Base-by-base conservation (phyloP, 2,329 filamentous ascomycete species). In the Penicillium sp. region DNA sequence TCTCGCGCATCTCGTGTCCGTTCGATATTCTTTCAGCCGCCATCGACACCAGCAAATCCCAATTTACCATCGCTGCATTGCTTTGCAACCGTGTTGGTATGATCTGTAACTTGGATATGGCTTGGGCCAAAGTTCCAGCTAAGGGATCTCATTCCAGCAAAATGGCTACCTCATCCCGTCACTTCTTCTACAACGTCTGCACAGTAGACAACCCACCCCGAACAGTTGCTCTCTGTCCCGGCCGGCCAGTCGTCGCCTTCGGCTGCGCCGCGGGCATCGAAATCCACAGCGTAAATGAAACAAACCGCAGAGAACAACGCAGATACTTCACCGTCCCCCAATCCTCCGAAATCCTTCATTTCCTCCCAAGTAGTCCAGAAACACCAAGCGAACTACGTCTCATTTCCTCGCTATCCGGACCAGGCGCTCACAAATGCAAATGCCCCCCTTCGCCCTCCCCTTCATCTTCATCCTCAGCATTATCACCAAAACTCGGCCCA, bases 211-310 rank as follows among this genome's bases (percentile, higher is more conserved):
- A 88, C 59, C 82, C 82, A 16, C 86, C 86, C 12, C 80, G 82
- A n/a, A 86, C 83, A 37, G 80, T 88, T 10, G 82, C 85, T 0
- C 82, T 88, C 33, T 87, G 83, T 61, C 85, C 85, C n/a, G 82
- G 85, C 55, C 78, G 83, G 43, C 79, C 80, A 48, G 87, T 84
- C 61, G 82, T 87, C 33, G 85, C 84, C 9, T 88, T 88, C 73
- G 86, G 86, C 14, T 87, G 83, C 59, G 79, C 80, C 12, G 77
- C 80, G 8, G 83, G 85, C 1, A 82, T 88, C 50, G 85, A 88
- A 64, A 73, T 88, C 37, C 84, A 87, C 65, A 88, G 83, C 79
- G 69, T 81, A 12, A 78, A 82, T 56, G 75, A 77, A 30, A 63
- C 75, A 37, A 80, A 75, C 3, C 73, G 75, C 11, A 66, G 67